These are phyloP conservation scores for Alternaria ethzedia DNA, from an alignment of 2,329 filamentous ascomycete genomes.

Conservation along the genomic window DNA sequence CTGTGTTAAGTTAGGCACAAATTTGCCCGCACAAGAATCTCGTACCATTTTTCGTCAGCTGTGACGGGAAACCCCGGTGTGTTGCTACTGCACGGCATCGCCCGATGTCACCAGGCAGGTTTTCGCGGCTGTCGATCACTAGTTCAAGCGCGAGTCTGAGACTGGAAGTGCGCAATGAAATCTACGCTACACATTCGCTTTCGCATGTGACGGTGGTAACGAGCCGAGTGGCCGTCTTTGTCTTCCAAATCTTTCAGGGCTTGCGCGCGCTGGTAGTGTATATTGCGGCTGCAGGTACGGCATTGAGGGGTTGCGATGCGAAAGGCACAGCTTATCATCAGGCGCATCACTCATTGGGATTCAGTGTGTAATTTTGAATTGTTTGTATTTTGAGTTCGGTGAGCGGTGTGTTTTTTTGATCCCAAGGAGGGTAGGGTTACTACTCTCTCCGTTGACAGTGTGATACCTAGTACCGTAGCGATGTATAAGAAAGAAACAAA, in stretches of 20 bases:
- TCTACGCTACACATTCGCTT: not conserved
- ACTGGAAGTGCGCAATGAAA: not conserved
- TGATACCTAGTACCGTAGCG: conserved; percentile 1
- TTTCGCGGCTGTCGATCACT: not conserved
- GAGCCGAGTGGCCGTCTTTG: not conserved
- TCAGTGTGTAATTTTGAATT: not conserved
- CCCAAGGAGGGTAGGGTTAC: not conserved
- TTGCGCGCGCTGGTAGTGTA: not conserved
- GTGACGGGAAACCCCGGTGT: not conserved
- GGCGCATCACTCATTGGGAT: not conserved
- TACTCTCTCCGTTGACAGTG: not conserved
- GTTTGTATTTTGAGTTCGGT: not conserved
- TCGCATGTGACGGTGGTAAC: not conserved
- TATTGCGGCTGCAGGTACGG: not conserved
- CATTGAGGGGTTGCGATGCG: not conserved
- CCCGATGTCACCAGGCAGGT: not conserved
- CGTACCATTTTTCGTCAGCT: not conserved
- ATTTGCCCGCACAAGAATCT: not conserved
- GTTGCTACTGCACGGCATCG: not conserved
- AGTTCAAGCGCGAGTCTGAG: not conserved
- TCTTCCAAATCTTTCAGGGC: not conserved
- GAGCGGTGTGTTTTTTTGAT: not conserved
- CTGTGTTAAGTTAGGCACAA: not conserved
- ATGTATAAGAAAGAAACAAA: not conserved
- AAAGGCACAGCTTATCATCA: not conserved